Evolutionary conservation across 2,329 filamentous ascomycete species (phyloP).

Genomic region (Trichophyton simii): DNA sequence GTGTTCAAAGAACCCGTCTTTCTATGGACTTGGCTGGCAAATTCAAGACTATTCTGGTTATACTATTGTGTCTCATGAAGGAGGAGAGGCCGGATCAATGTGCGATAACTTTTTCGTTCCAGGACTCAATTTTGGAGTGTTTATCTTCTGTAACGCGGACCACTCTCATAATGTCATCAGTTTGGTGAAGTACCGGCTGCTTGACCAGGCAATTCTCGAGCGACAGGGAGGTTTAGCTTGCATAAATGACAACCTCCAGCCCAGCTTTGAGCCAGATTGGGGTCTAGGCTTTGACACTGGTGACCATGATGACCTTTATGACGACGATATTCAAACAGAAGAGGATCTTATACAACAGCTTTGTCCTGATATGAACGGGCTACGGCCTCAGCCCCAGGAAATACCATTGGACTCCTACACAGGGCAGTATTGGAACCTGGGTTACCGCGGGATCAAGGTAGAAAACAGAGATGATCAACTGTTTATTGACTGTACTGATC

Average conservation of each 20-base stretch:
- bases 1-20: slow-evolving; percentile 16
- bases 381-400: not conserved
- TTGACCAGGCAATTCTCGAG: slow-evolving; percentile 17
- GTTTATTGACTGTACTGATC: slow-evolving; percentile 24
- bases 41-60: slow-evolving; percentile 6
- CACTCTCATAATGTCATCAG: not conserved
- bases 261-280: not conserved
- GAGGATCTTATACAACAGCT: not conserved
- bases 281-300: not conserved
- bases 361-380: not conserved
- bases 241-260: not conserved
- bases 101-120: not conserved
- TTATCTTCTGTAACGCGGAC: not conserved
- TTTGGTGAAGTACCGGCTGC: slow-evolving; percentile 6
- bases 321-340: not conserved
- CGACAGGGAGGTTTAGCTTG: slow-evolving; percentile 9
- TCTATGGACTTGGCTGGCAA: slow-evolving; percentile 8
- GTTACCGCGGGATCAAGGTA: slow-evolving; percentile 20
- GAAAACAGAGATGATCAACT: slow-evolving; percentile 18
- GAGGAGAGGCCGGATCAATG: not conserved
- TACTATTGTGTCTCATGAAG: slow-evolving; percentile 7
- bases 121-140: not conserved
- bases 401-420: not conserved
- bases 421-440: not conserved
- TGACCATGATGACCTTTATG: not conserved